phyloP scores from a whole-genome alignment of 257 asterid genomes.

The Osmanthus fragrans region DNA sequence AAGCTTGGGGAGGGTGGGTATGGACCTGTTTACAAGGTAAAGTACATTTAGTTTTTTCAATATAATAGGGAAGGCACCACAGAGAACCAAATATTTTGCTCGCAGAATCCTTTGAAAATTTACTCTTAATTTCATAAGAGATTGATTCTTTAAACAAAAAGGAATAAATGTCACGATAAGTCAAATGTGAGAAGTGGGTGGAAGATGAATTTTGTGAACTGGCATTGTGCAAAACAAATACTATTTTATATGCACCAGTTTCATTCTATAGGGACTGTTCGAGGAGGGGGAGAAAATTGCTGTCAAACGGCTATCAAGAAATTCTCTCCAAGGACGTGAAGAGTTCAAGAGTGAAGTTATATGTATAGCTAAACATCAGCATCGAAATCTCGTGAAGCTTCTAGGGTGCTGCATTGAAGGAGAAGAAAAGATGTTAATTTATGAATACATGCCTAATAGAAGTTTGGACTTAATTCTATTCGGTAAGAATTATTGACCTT shows the following conservation, averaged over 20 bases:
- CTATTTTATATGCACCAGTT: not conserved
- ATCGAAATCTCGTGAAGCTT: constrained; percentile 20
- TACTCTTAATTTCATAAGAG: too few relatives aligned
- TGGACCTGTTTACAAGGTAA: constrained; percentile 33
- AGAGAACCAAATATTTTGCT: too few relatives aligned
- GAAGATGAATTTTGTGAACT: too few relatives aligned
- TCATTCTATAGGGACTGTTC: not conserved
- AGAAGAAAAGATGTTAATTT: constrained; percentile 25
- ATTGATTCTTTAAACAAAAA: too few relatives aligned
- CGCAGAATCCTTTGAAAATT: too few relatives aligned
- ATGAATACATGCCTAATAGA: constrained; percentile 30
- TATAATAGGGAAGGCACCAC: too few relatives aligned
- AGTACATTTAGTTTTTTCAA: too few relatives aligned
- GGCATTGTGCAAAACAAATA: not conserved
- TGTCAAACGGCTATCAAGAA: constrained; percentile 23
- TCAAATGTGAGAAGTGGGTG: too few relatives aligned
- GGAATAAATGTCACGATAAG: too few relatives aligned
- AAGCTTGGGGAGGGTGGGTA: constrained; percentile 30
- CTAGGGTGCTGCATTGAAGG: constrained; percentile 27
- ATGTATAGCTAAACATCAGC: constrained; percentile 25
- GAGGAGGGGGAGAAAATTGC: constrained; percentile 22
- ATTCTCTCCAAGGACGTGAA: constrained; percentile 23
- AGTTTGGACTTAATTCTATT: constrained; percentile 21
- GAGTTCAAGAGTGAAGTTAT: constrained; percentile 31
- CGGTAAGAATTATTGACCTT: not conserved